These are phyloP conservation scores for Syzygium aromaticum DNA, from an alignment of 345 rosid species.

Conservation along the genomic window DNA sequence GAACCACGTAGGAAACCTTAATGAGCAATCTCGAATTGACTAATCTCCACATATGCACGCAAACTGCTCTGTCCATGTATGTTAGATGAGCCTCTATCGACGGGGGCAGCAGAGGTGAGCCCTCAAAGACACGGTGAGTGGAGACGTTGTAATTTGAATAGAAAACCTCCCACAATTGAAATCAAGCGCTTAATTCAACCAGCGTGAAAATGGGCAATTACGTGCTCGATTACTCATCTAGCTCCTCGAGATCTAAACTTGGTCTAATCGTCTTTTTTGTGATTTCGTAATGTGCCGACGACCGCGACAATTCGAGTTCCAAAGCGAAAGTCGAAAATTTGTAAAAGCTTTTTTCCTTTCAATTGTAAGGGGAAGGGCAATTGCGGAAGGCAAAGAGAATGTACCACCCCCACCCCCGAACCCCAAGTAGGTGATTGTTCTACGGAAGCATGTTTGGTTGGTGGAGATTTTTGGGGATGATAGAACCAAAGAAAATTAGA, in stretches of 20 bases:
- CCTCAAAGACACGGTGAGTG: background rate
- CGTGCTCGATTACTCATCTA: fast-evolving
- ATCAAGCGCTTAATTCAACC: background rate
- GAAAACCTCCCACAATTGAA: background rate
- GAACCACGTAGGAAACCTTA: background rate
- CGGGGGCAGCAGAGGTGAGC: background rate
- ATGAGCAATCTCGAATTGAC: fast-evolving
- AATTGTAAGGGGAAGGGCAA: slow-evolving; percentile 1
- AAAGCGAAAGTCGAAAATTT: background rate
- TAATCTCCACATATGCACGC: background rate
- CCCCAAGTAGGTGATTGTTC: background rate
- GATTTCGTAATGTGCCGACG: background rate
- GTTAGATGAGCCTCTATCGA: background rate
- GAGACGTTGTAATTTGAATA: background rate
- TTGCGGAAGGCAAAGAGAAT: background rate
- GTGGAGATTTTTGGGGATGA: background rate
- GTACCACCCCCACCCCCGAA: background rate
- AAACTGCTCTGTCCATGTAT: fast-evolving
- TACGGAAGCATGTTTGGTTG: slow-evolving; percentile 28
- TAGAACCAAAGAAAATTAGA: background rate
- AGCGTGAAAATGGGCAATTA: background rate
- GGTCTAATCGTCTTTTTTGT: fast-evolving
- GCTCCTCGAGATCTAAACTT: background rate
- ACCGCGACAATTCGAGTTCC: fast-evolving
- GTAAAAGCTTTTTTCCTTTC: fast-evolving